phyloP scores from a whole-genome alignment of 169 alveolate genomes.

The Hepatocystis sp. region DNA sequence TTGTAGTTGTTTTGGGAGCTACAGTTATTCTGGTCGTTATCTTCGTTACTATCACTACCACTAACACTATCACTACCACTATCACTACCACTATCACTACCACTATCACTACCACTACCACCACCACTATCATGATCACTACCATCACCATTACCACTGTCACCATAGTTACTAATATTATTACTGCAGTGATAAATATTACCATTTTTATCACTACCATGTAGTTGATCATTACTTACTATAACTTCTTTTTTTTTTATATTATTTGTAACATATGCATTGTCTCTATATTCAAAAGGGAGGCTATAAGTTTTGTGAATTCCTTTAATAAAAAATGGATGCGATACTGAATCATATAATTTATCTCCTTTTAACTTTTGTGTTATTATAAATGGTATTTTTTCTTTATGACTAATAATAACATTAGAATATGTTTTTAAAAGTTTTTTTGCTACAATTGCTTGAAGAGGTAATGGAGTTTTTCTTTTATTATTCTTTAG shows the following conservation, averaged over 20 bases:
- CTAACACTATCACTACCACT: conserved; percentile 15
- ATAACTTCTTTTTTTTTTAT: not conserved
- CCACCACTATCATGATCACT: not conserved
- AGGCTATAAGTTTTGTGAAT: conserved; percentile 9
- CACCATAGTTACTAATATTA: not conserved
- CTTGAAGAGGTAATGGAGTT: conserved; percentile 78
- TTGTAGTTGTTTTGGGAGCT: too few species aligned
- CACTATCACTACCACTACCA: not conserved
- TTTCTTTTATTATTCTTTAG: conserved; percentile 62
- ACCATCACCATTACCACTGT: not conserved
- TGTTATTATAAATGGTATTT: conserved; percentile 77
- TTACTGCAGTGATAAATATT: not conserved
- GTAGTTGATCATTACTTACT: too few species aligned
- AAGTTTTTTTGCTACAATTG: conserved; percentile 79
- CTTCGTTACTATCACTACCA: conserved; percentile 35
- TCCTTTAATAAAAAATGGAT: conserved; percentile 44
- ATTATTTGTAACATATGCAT: not conserved
- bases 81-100: conserved; percentile 1
- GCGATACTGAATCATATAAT: conserved; percentile 25
- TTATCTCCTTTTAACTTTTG: conserved; percentile 45
- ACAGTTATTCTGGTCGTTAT: conserved; percentile 19
- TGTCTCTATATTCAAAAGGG: not conserved
- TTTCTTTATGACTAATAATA: conserved; percentile 76
- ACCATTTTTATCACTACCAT: too few species aligned
- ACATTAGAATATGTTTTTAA: conserved; percentile 33